A percentile compares a stretch with the other conserved stretches of the same genome.
phyloP scores from a whole-genome alignment of 768 basidiomycete species.

The Russula virescens region DNA sequence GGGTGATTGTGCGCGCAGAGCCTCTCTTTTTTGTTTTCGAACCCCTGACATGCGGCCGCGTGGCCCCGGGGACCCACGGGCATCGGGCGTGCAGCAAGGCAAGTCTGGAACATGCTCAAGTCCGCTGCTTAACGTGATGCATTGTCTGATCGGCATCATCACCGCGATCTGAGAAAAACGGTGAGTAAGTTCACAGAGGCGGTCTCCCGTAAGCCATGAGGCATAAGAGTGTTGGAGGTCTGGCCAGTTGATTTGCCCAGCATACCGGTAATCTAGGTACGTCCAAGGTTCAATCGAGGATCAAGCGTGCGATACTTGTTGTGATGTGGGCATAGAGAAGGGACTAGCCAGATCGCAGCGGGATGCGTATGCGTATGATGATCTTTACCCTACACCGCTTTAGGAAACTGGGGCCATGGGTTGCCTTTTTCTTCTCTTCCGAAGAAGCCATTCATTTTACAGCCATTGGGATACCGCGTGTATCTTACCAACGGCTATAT shows the following conservation, averaged over 20 bases:
- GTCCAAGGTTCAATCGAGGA: background rate
- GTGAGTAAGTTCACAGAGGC: slow-evolving; percentile 55
- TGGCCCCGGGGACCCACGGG: background rate
- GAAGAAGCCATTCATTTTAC: background rate
- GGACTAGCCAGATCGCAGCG: background rate
- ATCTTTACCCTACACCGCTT: background rate
- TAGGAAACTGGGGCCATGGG: background rate
- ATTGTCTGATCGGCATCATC: slow-evolving; percentile 49
- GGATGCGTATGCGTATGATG: no score
- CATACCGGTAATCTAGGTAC: no score
- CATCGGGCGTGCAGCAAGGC: background rate
- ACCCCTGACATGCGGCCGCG: background rate
- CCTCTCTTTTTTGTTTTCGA: no score
- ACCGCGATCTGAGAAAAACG: slow-evolving; percentile 53
- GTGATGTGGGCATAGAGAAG: background rate
- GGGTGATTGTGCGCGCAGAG: no score
- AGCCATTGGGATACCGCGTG: background rate
- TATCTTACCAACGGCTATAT: background rate
- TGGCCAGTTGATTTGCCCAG: background rate
- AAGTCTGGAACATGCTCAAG: background rate
- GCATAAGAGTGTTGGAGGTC: background rate
- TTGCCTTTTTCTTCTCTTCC: background rate
- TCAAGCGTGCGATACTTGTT: background rate
- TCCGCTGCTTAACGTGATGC: background rate
- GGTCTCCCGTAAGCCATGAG: slow-evolving; percentile 47